A percentile compares a stretch with the other conserved stretches of the same genome.
These are phyloP conservation scores for Endocladia muricata DNA, from an alignment of 31 red algal genomes.

Conservation along the genomic window DNA sequence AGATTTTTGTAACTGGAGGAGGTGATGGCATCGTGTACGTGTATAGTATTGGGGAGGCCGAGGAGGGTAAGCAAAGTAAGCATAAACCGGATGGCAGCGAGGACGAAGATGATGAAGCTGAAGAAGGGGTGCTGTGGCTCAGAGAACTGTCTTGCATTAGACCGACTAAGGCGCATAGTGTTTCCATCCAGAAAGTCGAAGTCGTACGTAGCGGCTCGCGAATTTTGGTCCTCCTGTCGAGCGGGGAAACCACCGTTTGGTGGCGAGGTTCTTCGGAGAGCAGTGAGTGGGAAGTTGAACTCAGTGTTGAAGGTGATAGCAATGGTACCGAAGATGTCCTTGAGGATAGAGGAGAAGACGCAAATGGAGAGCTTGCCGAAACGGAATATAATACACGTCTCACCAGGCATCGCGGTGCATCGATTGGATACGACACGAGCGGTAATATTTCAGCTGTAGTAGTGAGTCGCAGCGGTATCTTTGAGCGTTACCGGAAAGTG, in stretches of 20 bases:
- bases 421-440: conserved; percentile 54
- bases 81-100: background rate
- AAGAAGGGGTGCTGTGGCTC: conserved; percentile 49
- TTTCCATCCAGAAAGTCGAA: conserved; percentile 27
- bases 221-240: conserved; percentile 25
- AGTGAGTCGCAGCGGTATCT: conserved; percentile 20
- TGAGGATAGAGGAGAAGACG: background rate
- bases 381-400: background rate
- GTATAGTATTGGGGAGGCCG: conserved; percentile 35
- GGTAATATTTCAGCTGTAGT: conserved; percentile 45
- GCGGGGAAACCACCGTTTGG: conserved; percentile 35
- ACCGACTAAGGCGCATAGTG: background rate
- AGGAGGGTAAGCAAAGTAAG: background rate
- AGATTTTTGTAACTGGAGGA: conserved; percentile 50
- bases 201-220: conserved; percentile 34
- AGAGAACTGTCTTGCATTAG: conserved; percentile 34
- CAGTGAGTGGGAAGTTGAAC: conserved; percentile 32
- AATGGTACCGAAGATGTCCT: background rate
- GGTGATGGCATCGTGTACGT: conserved; percentile 34
- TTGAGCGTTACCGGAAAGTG: conserved; percentile 37
- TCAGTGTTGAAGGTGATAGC: conserved; percentile 2
- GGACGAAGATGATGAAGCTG: conserved; percentile 43
- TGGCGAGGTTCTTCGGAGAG: conserved; percentile 34
- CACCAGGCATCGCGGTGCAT: background rate
- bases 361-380: background rate